These are phyloP conservation scores for Berberis vulgaris DNA, from an alignment of 164 flowering plant species.

Conservation along the genomic window DNA sequence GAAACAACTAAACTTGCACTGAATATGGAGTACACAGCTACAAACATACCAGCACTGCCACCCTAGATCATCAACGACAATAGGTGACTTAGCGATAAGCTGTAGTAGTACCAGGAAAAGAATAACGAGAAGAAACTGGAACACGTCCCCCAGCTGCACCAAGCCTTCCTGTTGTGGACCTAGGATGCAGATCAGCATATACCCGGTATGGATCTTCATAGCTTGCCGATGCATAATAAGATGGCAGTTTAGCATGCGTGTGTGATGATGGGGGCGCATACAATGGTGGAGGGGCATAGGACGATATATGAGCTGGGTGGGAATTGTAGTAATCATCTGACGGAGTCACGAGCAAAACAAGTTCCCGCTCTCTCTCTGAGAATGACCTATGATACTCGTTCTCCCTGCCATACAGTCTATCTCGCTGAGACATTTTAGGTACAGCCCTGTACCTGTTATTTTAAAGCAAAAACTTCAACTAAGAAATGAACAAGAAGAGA, in stretches of 20 bases:
- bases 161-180: constrained; percentile 3
- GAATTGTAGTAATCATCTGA: constrained; percentile 6
- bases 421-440: constrained; percentile 1
- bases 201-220: constrained; percentile 5
- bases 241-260: constrained; percentile 1
- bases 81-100: not conserved
- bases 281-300: not conserved
- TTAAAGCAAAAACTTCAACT: too few species aligned
- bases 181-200: constrained; percentile 4
- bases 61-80: not conserved
- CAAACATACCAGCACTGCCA: not conserved
- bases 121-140: not conserved
- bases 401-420: not conserved
- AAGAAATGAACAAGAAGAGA: not conserved
- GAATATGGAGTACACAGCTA: not conserved
- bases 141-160: not conserved
- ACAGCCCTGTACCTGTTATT: constrained; percentile 8
- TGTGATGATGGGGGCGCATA: constrained; percentile 1
- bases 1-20: not conserved
- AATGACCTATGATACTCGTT: constrained; percentile 7
- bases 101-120: not conserved
- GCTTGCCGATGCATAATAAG: not conserved
- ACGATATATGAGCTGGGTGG: not conserved
- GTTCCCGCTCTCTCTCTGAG: too few species aligned
- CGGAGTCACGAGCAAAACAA: not conserved